Percentiles rank a stretch among this genome's conserved stretches.
phyloP scores from a whole-genome alignment of 495 filamentous ascomycete species.

The Penicillium subrubescens region DNA sequence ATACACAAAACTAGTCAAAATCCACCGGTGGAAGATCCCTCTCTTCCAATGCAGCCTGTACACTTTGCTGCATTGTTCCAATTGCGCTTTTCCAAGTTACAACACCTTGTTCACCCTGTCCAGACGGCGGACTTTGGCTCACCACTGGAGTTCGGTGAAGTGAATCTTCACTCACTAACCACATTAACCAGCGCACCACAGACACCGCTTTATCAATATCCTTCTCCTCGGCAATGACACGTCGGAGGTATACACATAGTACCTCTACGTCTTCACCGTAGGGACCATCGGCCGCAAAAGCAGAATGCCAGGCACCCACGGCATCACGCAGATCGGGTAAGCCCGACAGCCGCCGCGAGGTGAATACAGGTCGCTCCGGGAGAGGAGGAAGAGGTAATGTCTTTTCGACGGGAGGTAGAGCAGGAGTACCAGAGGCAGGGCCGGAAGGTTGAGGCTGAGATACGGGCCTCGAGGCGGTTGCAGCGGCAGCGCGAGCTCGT shows the following conservation, averaged over 20 bases:
- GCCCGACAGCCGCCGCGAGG: conserved; percentile 55
- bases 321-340: conserved; percentile 61
- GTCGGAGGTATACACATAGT: conserved; percentile 65
- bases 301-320: conserved; percentile 66
- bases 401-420: conserved; percentile 29
- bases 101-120: conserved; percentile 17
- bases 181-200: conserved; percentile 70
- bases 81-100: conserved; percentile 57
- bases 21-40: conserved; percentile 68
- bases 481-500: conserved; percentile 37
- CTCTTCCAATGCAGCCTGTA: conserved; percentile 60
- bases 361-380: conserved; percentile 63
- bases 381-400: conserved; percentile 52
- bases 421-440: not conserved
- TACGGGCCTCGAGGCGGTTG: conserved; percentile 19
- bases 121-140: conserved; percentile 11
- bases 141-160: conserved; percentile 7
- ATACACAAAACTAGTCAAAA: conserved; percentile 37
- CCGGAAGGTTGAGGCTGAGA: conserved; percentile 19
- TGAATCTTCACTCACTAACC: conserved; percentile 61
- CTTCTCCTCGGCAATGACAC: conserved; percentile 70
- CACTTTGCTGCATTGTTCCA: conserved; percentile 52
- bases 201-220: conserved; percentile 74
- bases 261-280: conserved; percentile 75
- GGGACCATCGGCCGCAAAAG: conserved; percentile 69